These are phyloP conservation scores for Sarcodon sp. DNA, from an alignment of 768 basidiomycete genomes.

Conservation along the genomic window DNA sequence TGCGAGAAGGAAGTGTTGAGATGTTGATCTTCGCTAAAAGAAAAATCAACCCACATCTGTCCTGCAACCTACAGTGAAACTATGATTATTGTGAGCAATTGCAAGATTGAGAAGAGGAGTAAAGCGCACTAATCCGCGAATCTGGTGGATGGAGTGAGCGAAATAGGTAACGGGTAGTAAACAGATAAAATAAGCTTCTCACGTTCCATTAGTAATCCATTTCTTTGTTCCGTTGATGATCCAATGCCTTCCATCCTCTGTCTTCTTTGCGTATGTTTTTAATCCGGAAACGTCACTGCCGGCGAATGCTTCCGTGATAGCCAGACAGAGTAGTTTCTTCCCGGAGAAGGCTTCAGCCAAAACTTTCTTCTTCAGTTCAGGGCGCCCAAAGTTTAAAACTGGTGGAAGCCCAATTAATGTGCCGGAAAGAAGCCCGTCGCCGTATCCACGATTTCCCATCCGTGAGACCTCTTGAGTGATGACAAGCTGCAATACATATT, in stretches of 20 bases:
- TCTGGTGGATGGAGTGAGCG: conserved; percentile 8
- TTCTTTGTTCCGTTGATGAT: conserved; percentile 83
- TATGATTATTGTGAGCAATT: conserved; percentile 1
- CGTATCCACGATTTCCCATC: conserved; percentile 66
- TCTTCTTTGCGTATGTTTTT: conserved; percentile 68
- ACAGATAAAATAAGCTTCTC: conserved; percentile 8
- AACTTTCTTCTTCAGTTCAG: conserved; percentile 43
- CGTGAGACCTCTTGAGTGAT: conserved; percentile 23
- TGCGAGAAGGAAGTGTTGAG: neutral
- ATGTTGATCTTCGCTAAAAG: conserved; percentile 2
- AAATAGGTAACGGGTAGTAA: neutral
- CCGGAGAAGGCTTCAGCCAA: conserved; percentile 58
- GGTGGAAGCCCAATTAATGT: conserved; percentile 80
- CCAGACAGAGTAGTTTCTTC: conserved; percentile 78
- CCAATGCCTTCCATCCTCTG: conserved; percentile 73
- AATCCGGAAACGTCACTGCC: conserved; percentile 80
- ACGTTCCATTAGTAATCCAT: conserved; percentile 73
- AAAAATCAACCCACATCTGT: conserved; percentile 27
- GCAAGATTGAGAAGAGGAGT: neutral
- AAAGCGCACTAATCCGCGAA: conserved; percentile 25
- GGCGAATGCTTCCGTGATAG: conserved; percentile 73
- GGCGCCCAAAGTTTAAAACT: conserved; percentile 69
- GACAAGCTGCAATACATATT: conserved; percentile 11
- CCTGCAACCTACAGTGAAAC: conserved; percentile 65
- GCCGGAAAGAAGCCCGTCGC: conserved; percentile 66